Evolutionary conservation across 2,329 filamentous ascomycete genomes (phyloP).

Genomic region (Xylariomycetidae sp.): DNA sequence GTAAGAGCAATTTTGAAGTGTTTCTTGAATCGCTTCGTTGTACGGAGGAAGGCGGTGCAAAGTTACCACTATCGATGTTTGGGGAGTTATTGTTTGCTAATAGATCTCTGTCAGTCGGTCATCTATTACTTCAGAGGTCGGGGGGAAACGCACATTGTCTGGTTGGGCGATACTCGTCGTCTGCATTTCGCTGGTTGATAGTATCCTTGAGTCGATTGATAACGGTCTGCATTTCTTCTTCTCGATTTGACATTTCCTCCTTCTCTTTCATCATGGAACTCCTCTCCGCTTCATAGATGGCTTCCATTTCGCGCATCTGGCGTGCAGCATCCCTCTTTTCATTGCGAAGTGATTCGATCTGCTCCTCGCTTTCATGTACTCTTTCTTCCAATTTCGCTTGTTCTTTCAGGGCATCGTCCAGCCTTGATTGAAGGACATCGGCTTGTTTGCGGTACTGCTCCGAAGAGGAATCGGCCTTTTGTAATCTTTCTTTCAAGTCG

Average conservation of each 20-base stretch:
- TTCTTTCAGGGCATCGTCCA: conserved; percentile 80
- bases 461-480: conserved; percentile 71
- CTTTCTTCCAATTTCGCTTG: conserved; percentile 84
- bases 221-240: conserved; percentile 85
- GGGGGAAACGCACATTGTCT: conserved; percentile 47
- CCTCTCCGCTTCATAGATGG: conserved; percentile 86
- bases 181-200: conserved; percentile 63
- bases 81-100: conserved; percentile 57
- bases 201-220: conserved; percentile 91
- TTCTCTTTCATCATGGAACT: conserved; percentile 86
- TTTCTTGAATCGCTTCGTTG: conserved; percentile 85
- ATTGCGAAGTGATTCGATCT: conserved; percentile 73
- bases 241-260: conserved; percentile 76
- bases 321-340: conserved; percentile 80
- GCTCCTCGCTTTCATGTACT: conserved; percentile 80
- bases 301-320: conserved; percentile 86
- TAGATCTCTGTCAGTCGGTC: conserved; percentile 13
- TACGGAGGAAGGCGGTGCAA: conserved; percentile 79
- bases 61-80: conserved; percentile 69
- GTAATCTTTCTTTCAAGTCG: conserved; percentile 77
- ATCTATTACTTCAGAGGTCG: background rate
- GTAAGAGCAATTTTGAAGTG: conserved; percentile 82
- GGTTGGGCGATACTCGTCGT: conserved; percentile 54
- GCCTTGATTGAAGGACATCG: conserved; percentile 75
- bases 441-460: conserved; percentile 81